Conservation (phyloP, 129 eudicot genomes). For the Pseudognaphalium luteoalbum region DNA sequence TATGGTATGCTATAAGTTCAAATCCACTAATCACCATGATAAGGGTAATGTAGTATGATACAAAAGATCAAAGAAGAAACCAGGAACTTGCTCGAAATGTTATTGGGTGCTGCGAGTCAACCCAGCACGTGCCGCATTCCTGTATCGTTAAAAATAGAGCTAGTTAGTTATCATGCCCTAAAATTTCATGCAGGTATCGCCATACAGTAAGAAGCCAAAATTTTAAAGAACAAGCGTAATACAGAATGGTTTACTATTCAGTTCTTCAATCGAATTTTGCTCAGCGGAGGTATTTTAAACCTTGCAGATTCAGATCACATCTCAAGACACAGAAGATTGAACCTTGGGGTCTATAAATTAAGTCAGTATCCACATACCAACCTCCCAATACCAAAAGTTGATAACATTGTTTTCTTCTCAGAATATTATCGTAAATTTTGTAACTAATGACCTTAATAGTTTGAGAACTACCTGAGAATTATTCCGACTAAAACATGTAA, state of each 20-base stretch:
- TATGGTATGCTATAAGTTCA: constrained; percentile 22
- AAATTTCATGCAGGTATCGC: not conserved
- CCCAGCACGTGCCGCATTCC: constrained; percentile 64
- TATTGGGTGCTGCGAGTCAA: constrained; percentile 65
- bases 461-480: not conserved
- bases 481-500: not conserved
- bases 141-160: constrained; percentile 34
- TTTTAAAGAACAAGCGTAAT: not conserved
- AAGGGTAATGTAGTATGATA: constrained; percentile 26
- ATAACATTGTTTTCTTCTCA: not conserved
- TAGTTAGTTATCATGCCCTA: not conserved
- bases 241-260: not conserved
- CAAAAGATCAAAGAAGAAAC: constrained; percentile 15
- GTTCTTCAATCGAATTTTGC: not conserved
- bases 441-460: not conserved
- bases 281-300: not conserved
- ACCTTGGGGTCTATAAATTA: not conserved
- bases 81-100: constrained; percentile 20
- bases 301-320: not conserved
- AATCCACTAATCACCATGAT: constrained; percentile 8
- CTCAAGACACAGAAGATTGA: not conserved
- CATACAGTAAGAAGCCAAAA: not conserved
- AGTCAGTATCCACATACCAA: not conserved
- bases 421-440: not conserved
- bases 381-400: not conserved